These are phyloP conservation scores for Xylariaceae sp. DNA, from an alignment of 2,329 filamentous ascomycete genomes.

Conservation along the genomic window DNA sequence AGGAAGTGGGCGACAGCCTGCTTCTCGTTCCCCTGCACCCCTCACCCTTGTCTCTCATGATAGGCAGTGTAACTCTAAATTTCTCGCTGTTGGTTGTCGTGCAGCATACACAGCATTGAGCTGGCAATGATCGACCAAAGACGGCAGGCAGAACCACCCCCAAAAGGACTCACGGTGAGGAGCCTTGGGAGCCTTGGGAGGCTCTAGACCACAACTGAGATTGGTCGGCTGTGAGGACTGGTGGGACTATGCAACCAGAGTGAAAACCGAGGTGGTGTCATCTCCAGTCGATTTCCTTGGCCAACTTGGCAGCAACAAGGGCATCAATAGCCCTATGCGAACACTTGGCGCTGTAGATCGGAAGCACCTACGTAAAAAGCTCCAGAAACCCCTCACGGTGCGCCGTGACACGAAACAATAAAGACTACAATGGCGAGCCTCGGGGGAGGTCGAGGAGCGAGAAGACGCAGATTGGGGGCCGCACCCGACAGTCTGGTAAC, in stretches of 20 bases:
- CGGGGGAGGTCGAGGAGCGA: neutral
- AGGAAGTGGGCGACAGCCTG: neutral
- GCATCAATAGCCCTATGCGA: too few species aligned
- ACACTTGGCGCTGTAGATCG: too few species aligned
- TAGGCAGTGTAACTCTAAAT: neutral
- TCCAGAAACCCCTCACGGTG: neutral
- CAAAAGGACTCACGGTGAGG: neutral
- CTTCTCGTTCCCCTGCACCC: neutral
- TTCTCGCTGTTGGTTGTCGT: conserved; percentile 4
- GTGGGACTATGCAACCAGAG: conserved; percentile 1
- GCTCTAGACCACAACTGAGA: too few species aligned
- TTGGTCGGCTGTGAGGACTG: neutral
- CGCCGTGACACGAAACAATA: neutral
- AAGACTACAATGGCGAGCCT: neutral
- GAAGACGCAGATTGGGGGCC: neutral
- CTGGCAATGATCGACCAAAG: conserved; percentile 1
- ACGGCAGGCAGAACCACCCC: neutral
- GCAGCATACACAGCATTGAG: conserved; percentile 1
- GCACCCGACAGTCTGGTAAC: conserved; percentile 15
- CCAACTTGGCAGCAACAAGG: neutral
- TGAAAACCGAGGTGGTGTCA: neutral
- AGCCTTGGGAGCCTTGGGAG: too few species aligned
- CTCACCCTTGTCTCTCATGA: conserved; percentile 4
- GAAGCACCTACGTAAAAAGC: neutral
- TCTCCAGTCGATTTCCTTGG: neutral